Evolutionary conservation across 2,329 filamentous ascomycete species (phyloP).

Genomic region (Bisporella sp.): DNA sequence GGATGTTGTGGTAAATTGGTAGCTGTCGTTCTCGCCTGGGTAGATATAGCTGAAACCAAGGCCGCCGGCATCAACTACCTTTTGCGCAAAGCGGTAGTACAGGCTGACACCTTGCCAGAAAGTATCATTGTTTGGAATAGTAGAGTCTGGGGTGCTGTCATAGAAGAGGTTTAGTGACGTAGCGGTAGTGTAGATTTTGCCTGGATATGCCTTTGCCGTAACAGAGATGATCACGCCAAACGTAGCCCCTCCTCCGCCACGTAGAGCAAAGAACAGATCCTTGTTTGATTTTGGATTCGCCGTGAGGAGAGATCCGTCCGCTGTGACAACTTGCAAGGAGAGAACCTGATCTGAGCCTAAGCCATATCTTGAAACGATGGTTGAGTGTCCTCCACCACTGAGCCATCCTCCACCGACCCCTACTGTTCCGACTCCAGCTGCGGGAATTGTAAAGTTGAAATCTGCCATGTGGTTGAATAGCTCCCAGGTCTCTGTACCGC

Average conservation of each 20-base stretch:
- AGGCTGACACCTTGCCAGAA: constrained; percentile 44
- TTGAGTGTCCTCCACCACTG: constrained; percentile 13
- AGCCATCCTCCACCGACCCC: constrained; percentile 17
- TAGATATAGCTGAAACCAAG: constrained; percentile 18
- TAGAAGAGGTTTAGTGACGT: constrained; percentile 29
- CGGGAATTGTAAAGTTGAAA: constrained; percentile 6
- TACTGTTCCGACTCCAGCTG: constrained; percentile 5
- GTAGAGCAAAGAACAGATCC: constrained; percentile 13
- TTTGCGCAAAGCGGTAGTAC: constrained; percentile 37
- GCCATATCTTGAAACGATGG: constrained; percentile 6
- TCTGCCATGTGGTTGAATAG: constrained; percentile 41
- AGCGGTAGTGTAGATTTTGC: constrained; percentile 12
- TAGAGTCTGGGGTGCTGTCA: background rate
- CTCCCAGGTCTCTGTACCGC: constrained; percentile 44
- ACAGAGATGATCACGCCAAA: constrained; percentile 32
- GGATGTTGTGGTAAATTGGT: constrained; percentile 2
- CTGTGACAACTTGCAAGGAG: constrained; percentile 9
- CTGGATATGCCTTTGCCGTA: constrained; percentile 44
- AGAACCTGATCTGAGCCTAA: constrained; percentile 13
- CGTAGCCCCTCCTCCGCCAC: constrained; percentile 9
- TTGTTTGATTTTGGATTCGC: constrained; percentile 16
- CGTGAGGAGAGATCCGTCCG: constrained; percentile 9
- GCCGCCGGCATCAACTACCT: constrained; percentile 25
- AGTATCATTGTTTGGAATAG: constrained; percentile 20
- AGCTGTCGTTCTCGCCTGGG: background rate